Evolutionary conservation across 176 grass and related monocot genomes (phyloP).

Genomic region (Raddia guianensis): DNA sequence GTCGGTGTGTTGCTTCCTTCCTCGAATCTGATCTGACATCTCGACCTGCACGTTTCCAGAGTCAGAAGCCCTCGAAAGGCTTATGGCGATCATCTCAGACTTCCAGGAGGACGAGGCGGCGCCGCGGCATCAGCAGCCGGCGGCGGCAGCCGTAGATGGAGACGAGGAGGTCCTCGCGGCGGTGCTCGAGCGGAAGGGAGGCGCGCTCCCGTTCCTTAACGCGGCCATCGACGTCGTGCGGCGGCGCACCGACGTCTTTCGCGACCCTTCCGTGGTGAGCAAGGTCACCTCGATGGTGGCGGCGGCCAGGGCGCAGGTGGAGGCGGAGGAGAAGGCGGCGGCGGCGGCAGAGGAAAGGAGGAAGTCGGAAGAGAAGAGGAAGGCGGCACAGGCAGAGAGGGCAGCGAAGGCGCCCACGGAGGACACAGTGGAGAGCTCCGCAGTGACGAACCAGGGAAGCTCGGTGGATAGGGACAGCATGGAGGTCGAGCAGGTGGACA

Average conservation of each 20-base stretch:
- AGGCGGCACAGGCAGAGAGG: conserved; percentile 28
- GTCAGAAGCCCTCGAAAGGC: conserved; percentile 23
- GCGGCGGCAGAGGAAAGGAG: conserved; percentile 48
- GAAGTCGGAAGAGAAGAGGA: conserved; percentile 40
- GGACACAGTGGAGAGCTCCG: conserved; percentile 4
- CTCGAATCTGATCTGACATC: conserved; percentile 37
- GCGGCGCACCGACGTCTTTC: conserved; percentile 64
- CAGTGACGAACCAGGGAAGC: conserved; percentile 12
- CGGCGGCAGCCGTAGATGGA: conserved; percentile 12
- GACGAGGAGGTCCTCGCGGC: conserved; percentile 59
- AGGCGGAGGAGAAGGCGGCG: conserved; percentile 57
- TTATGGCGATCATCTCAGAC: conserved; percentile 91
- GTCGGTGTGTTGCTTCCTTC: too few relatives aligned
- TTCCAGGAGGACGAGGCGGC: conserved; percentile 65
- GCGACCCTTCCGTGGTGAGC: conserved; percentile 52
- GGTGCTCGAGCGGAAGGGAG: conserved; percentile 64
- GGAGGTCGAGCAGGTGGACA: conserved; percentile 47
- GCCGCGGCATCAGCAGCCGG: not conserved
- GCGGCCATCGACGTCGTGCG: conserved; percentile 70
- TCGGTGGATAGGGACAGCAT: conserved; percentile 33
- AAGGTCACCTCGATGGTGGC: conserved; percentile 60
- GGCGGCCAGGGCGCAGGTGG: conserved; percentile 66
- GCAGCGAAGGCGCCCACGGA: conserved; percentile 33
- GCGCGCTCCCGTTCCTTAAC: conserved; percentile 63
- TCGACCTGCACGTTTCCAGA: not conserved